Conservation (phyloP, 2,329 filamentous ascomycete species). For the Verticillium isaacii region DNA sequence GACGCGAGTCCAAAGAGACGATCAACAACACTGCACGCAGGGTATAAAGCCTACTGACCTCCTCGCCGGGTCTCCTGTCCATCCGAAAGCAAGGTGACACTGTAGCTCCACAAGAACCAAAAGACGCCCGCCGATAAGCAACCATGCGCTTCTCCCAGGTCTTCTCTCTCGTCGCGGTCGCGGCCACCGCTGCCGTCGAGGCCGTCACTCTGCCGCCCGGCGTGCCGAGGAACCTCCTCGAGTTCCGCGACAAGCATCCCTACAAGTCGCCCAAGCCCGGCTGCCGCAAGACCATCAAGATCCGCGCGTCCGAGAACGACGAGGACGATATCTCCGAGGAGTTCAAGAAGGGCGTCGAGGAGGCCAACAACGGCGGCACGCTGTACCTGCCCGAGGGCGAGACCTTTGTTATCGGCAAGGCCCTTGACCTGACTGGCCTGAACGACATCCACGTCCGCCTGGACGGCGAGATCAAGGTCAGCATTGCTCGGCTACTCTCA, state of each 20-base stretch:
- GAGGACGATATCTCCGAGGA: conserved; percentile 52
- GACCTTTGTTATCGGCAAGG: conserved; percentile 55
- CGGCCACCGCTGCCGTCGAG: conserved; percentile 2
- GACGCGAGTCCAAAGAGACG: background rate
- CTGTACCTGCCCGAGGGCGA: conserved; percentile 48
- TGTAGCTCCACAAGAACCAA: background rate
- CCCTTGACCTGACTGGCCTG: conserved; percentile 53
- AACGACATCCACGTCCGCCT: conserved; percentile 53
- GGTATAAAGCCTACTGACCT: background rate
- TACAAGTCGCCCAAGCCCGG: conserved; percentile 7
- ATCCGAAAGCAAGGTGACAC: background rate
- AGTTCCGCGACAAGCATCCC: conserved; percentile 12
- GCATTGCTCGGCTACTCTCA: background rate
- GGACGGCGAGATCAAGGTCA: conserved; percentile 45
- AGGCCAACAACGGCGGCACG: conserved; percentile 55
- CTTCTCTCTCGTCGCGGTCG: background rate
- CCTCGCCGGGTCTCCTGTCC: background rate
- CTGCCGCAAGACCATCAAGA: conserved; percentile 9
- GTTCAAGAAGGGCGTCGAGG: conserved; percentile 48
- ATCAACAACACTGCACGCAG: background rate
- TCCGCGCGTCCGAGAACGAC: conserved; percentile 38
- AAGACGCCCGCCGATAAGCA: background rate
- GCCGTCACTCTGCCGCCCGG: conserved; percentile 8
- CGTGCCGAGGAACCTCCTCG: conserved; percentile 8
- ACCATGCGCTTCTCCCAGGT: conserved; percentile 2